Base-by-base conservation (phyloP, 2,329 filamentous ascomycete species). In the Colletotrichum neosansevieriae region DNA sequence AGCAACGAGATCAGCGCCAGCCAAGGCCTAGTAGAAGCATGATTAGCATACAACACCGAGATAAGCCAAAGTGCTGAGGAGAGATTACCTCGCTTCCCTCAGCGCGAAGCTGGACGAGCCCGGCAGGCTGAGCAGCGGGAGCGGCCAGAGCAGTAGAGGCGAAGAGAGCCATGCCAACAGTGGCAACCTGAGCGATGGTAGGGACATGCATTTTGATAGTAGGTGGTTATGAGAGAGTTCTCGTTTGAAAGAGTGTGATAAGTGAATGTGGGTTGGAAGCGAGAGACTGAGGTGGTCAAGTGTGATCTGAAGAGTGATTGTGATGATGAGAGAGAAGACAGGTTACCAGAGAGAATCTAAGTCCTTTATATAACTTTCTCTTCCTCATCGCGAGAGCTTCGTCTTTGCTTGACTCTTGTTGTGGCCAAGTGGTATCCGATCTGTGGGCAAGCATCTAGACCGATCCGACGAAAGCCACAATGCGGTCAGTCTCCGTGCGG, bases 171-270 rank as follows among this genome's bases (percentile, higher is more conserved):
- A 68, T 59, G 49, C 65, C 65, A 10, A 68, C 32, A 17, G 65
- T 68, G 65, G 65, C 65, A 59, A 68, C 40, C 54, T 68, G 65
- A 29, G 53, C 61, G 34, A 68, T 50, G 17, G 65, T 68, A 50
- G 65, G 65, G 34, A 59, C 42, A 42, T 65, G 65, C 65, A 68
- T 68, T 36, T 68, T 68, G 61, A 44, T 34, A 40, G 34, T 21
- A 19, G 53, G 45, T 29, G 9, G 6, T 38, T 11, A n/a, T 15
- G 40, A 29, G 13, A 17, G 34, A 12, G 3, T 19, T 15, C 17
- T 45, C 29, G 6, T 34, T 4, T 34, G 17, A 29, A 21, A 50
- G n/a, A 47, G n/a, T 17, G 36, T 34, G 13, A 11, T 51, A 50
- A 53, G 36, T n/a, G 42, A 45, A 40, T 40, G 47, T 36, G 38